Evolutionary conservation across 176 grass and related monocot genomes (phyloP), one percentile per base, ranked within the genome.

Genomic region (Bonia amplexicaulis): DNA sequence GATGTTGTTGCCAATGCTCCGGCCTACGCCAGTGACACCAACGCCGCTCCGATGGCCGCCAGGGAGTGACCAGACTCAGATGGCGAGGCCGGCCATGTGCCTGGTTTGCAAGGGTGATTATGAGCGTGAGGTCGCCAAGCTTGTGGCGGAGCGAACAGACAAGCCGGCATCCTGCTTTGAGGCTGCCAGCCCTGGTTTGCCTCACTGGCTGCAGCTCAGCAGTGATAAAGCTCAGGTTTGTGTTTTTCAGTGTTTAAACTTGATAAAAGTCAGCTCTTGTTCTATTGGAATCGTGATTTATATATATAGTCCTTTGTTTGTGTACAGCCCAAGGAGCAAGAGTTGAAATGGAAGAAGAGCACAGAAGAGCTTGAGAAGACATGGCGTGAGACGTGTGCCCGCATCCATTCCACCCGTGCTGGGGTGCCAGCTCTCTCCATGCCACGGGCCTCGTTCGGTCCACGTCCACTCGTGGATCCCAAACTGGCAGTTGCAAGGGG

Each of bases 171-270:
- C 81, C 0, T 5, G 20, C 25, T 88, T 78, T 80, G 55, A 82
- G 39, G 78, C 81, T 49, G 76, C 77, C 6, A 79, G 60, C 52
- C 83, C 81, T 52, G 58, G 75, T 62, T 85, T 95, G 72, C 93
- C 93, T 73, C 92, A 91, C 48, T 99, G 97, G 97, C 62, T 99
- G 73, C 91, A 89, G 78, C 90, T 82, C 45, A 90, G 61, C 9
- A 53, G 25, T 68, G 88, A 73, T 87, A 60, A 81, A 31, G 76
- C n/a, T 41, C 60, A 89, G 86, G 82, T 89, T 55, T 82, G 71
- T 87, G 85, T 42, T 66, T 86, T 69, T 80, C 78, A 26, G 16
- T 84, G 31, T 40, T 23, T 14, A 61, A 75, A 42, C 83, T 59
- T 3, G 6, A 9, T 59, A 82, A 77, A 49, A 42, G 9, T 22